Evolutionary conservation across 2,329 filamentous ascomycete species (phyloP).

Genomic region (Cadophora malorum): DNA sequence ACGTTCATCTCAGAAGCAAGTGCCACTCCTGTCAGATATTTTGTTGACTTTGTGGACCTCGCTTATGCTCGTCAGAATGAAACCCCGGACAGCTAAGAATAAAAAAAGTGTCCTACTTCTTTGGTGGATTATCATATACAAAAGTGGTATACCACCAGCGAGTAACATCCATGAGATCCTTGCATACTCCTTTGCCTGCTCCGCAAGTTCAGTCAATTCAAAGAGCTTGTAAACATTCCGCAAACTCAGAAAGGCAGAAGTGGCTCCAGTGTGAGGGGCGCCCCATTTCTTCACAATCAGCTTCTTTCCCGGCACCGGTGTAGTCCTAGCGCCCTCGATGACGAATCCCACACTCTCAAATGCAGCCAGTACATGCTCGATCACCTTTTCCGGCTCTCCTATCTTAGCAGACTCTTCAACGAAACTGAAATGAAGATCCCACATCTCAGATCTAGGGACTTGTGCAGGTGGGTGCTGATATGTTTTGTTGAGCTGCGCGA

Average conservation of each 20-base stretch:
- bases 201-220: not conserved
- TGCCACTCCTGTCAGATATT: not conserved
- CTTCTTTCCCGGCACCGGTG: not conserved
- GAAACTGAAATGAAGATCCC: constrained; percentile 3
- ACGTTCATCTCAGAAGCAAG: not conserved
- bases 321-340: not conserved
- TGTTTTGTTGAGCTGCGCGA: not conserved
- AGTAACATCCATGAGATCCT: not conserved
- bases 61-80: not conserved
- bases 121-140: not conserved
- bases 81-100: not conserved
- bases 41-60: not conserved
- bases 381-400: not conserved
- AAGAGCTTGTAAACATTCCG: not conserved
- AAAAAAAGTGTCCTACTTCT: not conserved
- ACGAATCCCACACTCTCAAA: not conserved
- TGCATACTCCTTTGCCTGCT: constrained; percentile 5
- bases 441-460: not conserved
- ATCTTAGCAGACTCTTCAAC: not conserved
- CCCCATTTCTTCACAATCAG: not conserved
- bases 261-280: not conserved
- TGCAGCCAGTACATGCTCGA: not conserved
- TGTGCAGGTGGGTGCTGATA: not conserved
- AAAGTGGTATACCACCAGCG: not conserved
- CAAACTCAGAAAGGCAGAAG: not conserved